Base-by-base conservation (phyloP, 345 rosid species). In the Boechera retrofracta region DNA sequence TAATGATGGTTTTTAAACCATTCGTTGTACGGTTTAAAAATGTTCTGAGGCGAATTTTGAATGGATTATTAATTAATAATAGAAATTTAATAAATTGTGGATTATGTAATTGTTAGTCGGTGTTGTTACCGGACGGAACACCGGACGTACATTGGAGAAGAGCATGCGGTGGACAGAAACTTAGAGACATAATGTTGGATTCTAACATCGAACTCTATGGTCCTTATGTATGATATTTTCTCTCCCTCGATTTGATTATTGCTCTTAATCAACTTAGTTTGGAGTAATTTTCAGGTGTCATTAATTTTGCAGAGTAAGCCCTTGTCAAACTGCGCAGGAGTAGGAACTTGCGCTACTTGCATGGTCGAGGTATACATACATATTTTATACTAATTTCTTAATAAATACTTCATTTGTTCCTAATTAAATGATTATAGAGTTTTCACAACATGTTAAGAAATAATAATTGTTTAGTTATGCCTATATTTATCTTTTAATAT, bases 261-360 rank as follows among this genome's bases (percentile, higher is more conserved):
- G 38, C 7, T 58, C 4, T 49, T 49, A 71, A 13, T 9, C 44
- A 36, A 16, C 36, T 36, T 60, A 18, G 29, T 60, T 16, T 60
- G 8, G 28, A 16, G 15, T 16, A 58, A 33, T 36, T 21, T 41
- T 0, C n/a, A 57, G 54, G 48, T 61, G 35, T 38, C 10, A 49
- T 76, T 45, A 16, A 52, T 58, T 69, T 73, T 44, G 13, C 94
- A 91, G 98, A 78, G 66, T 55, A 86, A 82, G 78, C 84, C 91
- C 18, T 76, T 94, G 84, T 74, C 82, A 51, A 94, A 94, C 66
- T 94, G 98, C 78, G 97, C 86, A 29, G 98, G 98, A 24, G 96
- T 88, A 74, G 98, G 98, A 54, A 91, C 97, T 54, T 94, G 98
- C 77, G 93, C 79, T 3, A 89, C 97, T 74, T 94, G 98, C 84